phyloP scores from a whole-genome alignment of 2,329 filamentous ascomycete genomes.

The Sporothrix euskadiensis region DNA sequence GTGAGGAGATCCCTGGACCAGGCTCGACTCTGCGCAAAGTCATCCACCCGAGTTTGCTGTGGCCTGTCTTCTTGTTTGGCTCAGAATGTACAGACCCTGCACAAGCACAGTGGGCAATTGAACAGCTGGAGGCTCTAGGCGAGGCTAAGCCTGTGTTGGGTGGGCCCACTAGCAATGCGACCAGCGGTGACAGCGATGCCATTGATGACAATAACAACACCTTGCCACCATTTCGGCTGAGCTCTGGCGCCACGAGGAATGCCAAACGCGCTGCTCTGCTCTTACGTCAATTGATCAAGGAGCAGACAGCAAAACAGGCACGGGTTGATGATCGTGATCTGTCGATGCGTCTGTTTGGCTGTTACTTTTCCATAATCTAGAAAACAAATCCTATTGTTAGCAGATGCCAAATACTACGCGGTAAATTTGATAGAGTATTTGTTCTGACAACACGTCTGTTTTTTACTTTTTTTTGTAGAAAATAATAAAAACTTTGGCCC shows the following conservation, averaged over 20 bases:
- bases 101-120: background rate
- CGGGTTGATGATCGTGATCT: background rate
- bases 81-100: background rate
- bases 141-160: background rate
- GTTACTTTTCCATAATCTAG: background rate
- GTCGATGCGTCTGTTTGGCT: background rate
- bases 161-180: background rate
- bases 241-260: background rate
- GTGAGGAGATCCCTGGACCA: background rate
- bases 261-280: background rate
- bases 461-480: too few species aligned
- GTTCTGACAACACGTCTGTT: too few species aligned
- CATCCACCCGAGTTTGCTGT: background rate
- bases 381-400: too few species aligned
- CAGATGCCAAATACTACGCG: too few species aligned
- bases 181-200: background rate
- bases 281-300: background rate
- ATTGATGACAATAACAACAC: background rate
- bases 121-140: background rate
- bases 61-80: background rate
- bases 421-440: too few species aligned
- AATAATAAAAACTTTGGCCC: too few species aligned
- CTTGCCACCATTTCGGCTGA: background rate
- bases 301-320: background rate
- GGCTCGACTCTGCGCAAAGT: background rate